Conservation (phyloP, 805 yeast species). For the Schwanniomyces sp. region DNA sequence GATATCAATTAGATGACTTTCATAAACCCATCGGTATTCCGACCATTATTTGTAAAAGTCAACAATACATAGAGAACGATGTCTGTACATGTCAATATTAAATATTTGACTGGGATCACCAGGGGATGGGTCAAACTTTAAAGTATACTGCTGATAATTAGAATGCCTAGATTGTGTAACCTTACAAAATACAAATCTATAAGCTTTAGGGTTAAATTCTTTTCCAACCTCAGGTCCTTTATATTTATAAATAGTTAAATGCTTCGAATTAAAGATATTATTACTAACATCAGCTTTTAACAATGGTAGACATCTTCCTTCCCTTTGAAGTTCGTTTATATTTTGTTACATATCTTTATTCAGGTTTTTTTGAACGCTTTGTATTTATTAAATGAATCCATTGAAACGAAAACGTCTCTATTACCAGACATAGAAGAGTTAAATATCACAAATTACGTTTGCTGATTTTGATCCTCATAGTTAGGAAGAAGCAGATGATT, state of each 20-base stretch:
- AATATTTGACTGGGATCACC: not conserved
- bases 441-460: not conserved
- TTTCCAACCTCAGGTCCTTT: not conserved
- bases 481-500: too few species aligned
- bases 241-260: not conserved
- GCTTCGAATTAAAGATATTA: not conserved
- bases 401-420: not conserved
- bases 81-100: not conserved
- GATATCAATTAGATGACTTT: not conserved
- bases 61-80: not conserved
- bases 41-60: not conserved
- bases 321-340: constrained; percentile 1
- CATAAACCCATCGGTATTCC: not conserved
- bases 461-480: too few species aligned
- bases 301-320: not conserved
- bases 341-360: not conserved
- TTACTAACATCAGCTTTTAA: not conserved
- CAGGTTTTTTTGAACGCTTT: not conserved
- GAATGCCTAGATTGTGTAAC: not conserved
- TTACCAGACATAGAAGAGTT: not conserved
- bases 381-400: not conserved
- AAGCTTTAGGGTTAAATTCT: not conserved
- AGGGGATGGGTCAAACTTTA: not conserved
- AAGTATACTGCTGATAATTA: not conserved
- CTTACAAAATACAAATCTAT: not conserved